Base-by-base conservation (phyloP, 495 filamentous ascomycete genomes). In the Cairneyella variabilis region DNA sequence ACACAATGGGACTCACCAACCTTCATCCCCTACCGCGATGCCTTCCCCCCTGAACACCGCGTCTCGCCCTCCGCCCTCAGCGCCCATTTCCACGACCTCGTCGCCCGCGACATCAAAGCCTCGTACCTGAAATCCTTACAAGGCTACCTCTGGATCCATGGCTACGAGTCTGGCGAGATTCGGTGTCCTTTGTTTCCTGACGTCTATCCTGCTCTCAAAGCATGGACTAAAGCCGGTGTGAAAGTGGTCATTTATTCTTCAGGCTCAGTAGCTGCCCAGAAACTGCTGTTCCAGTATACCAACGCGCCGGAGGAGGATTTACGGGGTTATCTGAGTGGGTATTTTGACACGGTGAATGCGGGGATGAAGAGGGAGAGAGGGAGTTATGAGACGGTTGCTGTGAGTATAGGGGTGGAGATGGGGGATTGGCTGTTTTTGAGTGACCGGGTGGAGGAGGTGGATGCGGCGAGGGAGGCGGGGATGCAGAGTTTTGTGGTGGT, bases 291-390 rank as follows among this genome's bases (percentile, higher is more conserved):
- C 65, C 60, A 69, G 49, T 76, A 88, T 67, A 86, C 86, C n/a
- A 69, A 79, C 59, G 66, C 69, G 8, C 72, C 75, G 23, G 36
- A 58, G 18, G 67, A 70, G n/a, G 83, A 90, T 58, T 63, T 88
- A 51, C 74, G 71, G 2, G 63, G 69, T 12, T 60, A 74, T 39
- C 73, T 89, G 51, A 66, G 67, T 22, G 80, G 72, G 40, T 86
- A 77, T 66, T 89, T 85, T 55, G 86, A 90, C 64, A 89, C 85
- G 5, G 76, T 84, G 34, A 90, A 83, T 57, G 85, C 85, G n/a
- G 86, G 86, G 7, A 70, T 76, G 55, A 90, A 90, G 72, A 69
- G 66, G 45, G 80, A 86, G 55, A 52, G 60, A 27, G 64, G 53
- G 28, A 87, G 83, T 61, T 90, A 89, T 64, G 63, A 65, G 60